Percentiles rank a stretch among this genome's conserved stretches.
phyloP scores from a whole-genome alignment of 129 eudicot species.

The Chrysanthemum makinoi region DNA sequence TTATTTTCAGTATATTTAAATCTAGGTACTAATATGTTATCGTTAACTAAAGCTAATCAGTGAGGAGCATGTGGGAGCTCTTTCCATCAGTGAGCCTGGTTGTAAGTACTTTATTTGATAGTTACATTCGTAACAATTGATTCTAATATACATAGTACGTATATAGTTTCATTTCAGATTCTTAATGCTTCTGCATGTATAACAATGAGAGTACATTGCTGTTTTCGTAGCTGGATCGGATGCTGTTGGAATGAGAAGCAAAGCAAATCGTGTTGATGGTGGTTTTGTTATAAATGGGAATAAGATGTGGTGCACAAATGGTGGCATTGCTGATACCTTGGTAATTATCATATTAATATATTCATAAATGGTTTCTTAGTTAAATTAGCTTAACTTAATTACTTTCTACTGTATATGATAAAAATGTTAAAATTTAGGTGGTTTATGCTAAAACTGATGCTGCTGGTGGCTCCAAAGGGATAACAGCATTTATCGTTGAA shows the following conservation, averaged over 20 bases:
- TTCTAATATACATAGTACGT: no score
- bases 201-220: no score
- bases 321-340: constrained; percentile 76
- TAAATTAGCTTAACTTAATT: no score
- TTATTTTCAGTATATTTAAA: background rate
- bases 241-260: constrained; percentile 86
- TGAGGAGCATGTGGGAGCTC: constrained; percentile 96
- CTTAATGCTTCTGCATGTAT: no score
- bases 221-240: constrained; percentile 78
- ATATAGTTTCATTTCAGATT: no score
- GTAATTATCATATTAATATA: constrained; percentile 27
- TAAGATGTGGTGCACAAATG: constrained; percentile 99
- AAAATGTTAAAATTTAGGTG: constrained; percentile 43
- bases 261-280: constrained; percentile 78
- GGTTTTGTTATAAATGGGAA: constrained; percentile 83
- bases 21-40: constrained; percentile 4
- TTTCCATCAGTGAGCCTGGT: no score
- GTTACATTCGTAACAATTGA: no score
- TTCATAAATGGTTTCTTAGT: background rate
- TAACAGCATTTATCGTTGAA: constrained; percentile 83
- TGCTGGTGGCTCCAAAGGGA: constrained; percentile 73
- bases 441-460: constrained; percentile 87
- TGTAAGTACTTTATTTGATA: no score
- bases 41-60: constrained; percentile 51
- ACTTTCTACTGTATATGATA: background rate